Evolutionary conservation across 108 stramenopile species (phyloP).

Genomic region (Fistulifera pelliculosa): DNA sequence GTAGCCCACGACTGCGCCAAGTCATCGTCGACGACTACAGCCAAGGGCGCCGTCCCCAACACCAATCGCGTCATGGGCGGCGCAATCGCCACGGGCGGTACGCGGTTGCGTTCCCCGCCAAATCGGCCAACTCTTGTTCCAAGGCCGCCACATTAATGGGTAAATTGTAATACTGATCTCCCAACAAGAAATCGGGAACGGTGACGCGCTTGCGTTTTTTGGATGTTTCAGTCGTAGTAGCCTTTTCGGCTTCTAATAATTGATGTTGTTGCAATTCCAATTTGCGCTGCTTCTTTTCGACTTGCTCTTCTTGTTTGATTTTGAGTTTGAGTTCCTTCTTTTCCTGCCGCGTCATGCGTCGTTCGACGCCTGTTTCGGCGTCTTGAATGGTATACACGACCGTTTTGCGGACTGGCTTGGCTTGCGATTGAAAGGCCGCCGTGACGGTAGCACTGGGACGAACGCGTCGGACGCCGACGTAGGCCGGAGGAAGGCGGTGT

Average conservation of each 20-base stretch:
- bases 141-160: slow-evolving; percentile 19
- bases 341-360: slow-evolving; percentile 70
- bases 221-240: neutral
- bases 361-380: slow-evolving; percentile 39
- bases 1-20: slow-evolving; percentile 68
- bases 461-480: slow-evolving; percentile 39
- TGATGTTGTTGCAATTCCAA: slow-evolving; percentile 13
- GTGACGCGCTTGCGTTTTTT: slow-evolving; percentile 12
- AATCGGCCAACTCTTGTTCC: slow-evolving; percentile 42
- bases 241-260: neutral
- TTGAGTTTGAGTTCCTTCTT: slow-evolving; percentile 37
- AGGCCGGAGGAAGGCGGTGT: slow-evolving; percentile 28
- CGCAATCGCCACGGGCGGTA: slow-evolving; percentile 53
- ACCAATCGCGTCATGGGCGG: slow-evolving; percentile 38
- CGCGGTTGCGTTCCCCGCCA: slow-evolving; percentile 31
- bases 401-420: too few species aligned
- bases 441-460: slow-evolving; percentile 15
- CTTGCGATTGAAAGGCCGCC: too few species aligned
- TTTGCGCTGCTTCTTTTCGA: slow-evolving; percentile 15
- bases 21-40: slow-evolving; percentile 42
- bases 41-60: neutral
- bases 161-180: slow-evolving; percentile 3
- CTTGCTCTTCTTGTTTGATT: slow-evolving; percentile 7
- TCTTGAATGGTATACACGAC: slow-evolving; percentile 42
- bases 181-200: too few species aligned